Percentiles rank a stretch among this genome's conserved stretches.
These are phyloP conservation scores for Phytophthora agathidicida DNA, from an alignment of 352 stramenopile species.

Conservation along the genomic window DNA sequence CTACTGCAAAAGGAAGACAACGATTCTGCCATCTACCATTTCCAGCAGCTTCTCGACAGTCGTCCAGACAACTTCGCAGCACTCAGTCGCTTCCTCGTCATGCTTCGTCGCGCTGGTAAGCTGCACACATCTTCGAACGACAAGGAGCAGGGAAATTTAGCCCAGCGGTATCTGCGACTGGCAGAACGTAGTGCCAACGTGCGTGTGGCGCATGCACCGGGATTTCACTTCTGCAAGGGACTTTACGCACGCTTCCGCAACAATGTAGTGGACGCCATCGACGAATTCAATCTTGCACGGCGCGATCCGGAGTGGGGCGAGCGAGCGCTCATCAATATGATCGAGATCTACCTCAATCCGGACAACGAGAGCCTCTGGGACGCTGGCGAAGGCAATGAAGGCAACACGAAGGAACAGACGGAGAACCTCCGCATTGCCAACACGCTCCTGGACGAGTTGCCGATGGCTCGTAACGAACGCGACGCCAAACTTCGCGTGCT, in stretches of 20 bases:
- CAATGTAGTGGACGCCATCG: conserved; percentile 90
- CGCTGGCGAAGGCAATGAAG: conserved; percentile 34
- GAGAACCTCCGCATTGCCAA: conserved; percentile 91
- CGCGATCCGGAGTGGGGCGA: conserved; percentile 90
- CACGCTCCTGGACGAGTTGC: conserved; percentile 88
- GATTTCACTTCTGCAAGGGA: conserved; percentile 92
- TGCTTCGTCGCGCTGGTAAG: conserved; percentile 88
- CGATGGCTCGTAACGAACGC: conserved; percentile 47
- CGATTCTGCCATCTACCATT: conserved; percentile 89
- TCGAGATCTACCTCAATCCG: conserved; percentile 94
- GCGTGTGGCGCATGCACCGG: conserved; percentile 77
- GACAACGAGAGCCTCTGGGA: conserved; percentile 94
- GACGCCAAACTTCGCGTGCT: conserved; percentile 81
- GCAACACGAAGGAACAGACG: conserved; percentile 75
- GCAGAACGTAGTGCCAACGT: conserved; percentile 72
- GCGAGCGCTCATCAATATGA: conserved; percentile 91
- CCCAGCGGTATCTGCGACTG: conserved; percentile 79
- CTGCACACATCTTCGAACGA: conserved; percentile 50
- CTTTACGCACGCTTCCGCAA: conserved; percentile 92
- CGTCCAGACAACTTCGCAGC: conserved; percentile 92
- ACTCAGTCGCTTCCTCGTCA: conserved; percentile 87
- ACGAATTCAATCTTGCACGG: conserved; percentile 90
- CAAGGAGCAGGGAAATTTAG: conserved; percentile 32
- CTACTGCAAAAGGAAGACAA: conserved; percentile 90
- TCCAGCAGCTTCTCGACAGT: conserved; percentile 88